Base-by-base conservation (phyloP, 2,329 filamentous ascomycete species). In the Colletotrichum noveboracense region DNA sequence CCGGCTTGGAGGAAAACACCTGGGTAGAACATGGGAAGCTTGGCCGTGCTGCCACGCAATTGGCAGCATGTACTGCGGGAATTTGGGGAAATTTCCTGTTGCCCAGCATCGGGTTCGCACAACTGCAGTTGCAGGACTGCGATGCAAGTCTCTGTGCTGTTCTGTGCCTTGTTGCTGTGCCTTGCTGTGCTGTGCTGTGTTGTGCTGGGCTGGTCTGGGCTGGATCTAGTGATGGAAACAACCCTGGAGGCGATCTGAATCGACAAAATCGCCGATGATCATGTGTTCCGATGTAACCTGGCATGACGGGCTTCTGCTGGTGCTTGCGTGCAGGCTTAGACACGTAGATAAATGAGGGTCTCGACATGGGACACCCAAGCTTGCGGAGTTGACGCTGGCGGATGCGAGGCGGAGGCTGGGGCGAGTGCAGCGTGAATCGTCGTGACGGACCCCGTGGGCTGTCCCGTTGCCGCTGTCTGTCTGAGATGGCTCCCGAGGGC, bases 211-310 rank as follows among this genome's bases (percentile, higher is more conserved):
- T 56, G 66, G 32, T n/a, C 64, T 55, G 43, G 64, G 26, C 14
- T 66, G 64, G 21, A 36, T 61, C 32, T 60, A 24, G 30, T 60
- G 56, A 62, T 60, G 56, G 56, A 58, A 18, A 12, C 24, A 38
- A 60, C 66, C 66, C 66, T 62, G 67, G 36, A 34, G 56, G 38
- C 61, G 67, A 62, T 70, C 56, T 70, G 56, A 70, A 62, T 70
- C 67, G 56, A 70, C 67, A 70, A 70, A 62, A 70, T 70, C 67
- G 67, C 67, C 67, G 67, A 70, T 62, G 67, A 70, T 70, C 67
- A 70, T 61, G 67, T 70, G 67, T 70, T 62, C 67, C 56, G 55
- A 70, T 70, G 67, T 70, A 70, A 70, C 67, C 67, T 70, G 67
- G 67, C 38, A 70, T 61, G 56, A 70, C 67, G 67, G 67, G 55